These are phyloP conservation scores for Ogataea allantospora DNA, from an alignment of 805 yeast species.

Conservation along the genomic window DNA sequence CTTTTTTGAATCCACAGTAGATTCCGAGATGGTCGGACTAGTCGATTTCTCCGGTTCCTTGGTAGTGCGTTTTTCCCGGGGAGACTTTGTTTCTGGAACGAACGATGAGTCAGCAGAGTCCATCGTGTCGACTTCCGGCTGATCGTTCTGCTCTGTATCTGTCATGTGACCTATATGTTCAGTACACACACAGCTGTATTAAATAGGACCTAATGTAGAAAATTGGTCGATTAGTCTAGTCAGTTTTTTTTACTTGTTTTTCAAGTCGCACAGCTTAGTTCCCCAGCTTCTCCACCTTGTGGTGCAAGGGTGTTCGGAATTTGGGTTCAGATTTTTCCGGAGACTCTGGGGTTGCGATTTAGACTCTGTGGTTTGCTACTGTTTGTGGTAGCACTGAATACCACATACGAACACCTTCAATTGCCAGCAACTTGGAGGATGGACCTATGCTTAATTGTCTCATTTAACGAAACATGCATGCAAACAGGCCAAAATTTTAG, in stretches of 20 bases:
- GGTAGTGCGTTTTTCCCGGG: slow-evolving; percentile 2
- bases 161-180: neutral
- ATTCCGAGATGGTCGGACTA: neutral
- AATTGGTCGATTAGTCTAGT: neutral
- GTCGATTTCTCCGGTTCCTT: neutral
- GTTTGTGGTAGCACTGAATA: too few species aligned
- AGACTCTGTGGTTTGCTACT: too few species aligned
- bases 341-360: slow-evolving; percentile 4
- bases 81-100: neutral
- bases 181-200: neutral
- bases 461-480: too few species aligned
- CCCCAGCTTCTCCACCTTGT: slow-evolving; percentile 8
- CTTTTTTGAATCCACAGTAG: neutral
- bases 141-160: neutral
- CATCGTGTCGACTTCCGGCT: neutral
- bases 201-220: neutral
- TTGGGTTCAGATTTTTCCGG: slow-evolving; percentile 1
- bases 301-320: slow-evolving; percentile 8
- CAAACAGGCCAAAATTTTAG: too few species aligned
- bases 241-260: slow-evolving; percentile 5
- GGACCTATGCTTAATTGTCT: too few species aligned
- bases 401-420: too few species aligned
- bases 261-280: neutral
- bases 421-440: too few species aligned
- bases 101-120: neutral